These are phyloP conservation scores for Sclerospora graminicola DNA, from an alignment of 352 stramenopile genomes.

Conservation along the genomic window DNA sequence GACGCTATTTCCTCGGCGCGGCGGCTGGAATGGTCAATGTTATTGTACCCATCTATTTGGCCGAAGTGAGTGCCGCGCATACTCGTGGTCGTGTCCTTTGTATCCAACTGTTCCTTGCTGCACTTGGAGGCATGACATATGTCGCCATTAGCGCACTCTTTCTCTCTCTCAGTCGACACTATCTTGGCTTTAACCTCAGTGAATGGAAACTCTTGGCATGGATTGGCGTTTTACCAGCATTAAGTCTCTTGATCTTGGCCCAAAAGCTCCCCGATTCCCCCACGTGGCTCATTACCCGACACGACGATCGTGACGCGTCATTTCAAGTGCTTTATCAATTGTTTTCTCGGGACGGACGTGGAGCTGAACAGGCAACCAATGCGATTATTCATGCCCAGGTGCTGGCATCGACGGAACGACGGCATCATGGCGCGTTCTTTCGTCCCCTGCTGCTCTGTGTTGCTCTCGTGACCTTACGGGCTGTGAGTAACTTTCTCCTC, in stretches of 20 bases:
- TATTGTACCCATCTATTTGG: conserved; percentile 56
- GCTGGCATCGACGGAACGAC: conserved; percentile 37
- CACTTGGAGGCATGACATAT: conserved; percentile 36
- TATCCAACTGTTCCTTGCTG: conserved; percentile 25
- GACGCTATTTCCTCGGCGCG: conserved; percentile 50
- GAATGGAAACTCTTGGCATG: conserved; percentile 70
- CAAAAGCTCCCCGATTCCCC: conserved; percentile 70
- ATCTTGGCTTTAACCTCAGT: conserved; percentile 69
- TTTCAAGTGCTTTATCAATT: conserved; percentile 53
- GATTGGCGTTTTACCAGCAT: conserved; percentile 31
- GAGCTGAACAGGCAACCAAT: conserved; percentile 61
- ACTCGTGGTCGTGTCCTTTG: conserved; percentile 52
- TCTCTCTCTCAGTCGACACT: conserved; percentile 50
- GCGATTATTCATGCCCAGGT: conserved; percentile 63
- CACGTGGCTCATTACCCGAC: conserved; percentile 62
- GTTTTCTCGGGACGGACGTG: conserved; percentile 34
- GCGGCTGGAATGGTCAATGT: conserved; percentile 49
- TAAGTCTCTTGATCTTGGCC: conserved; percentile 46
- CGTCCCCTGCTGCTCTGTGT: conserved; percentile 51
- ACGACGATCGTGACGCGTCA: conserved; percentile 57
- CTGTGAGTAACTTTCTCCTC: conserved; percentile 36
- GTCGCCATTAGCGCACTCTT: conserved; percentile 46
- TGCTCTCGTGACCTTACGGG: conserved; percentile 37
- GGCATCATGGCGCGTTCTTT: conserved; percentile 56
- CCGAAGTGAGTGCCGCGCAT: conserved; percentile 52